phyloP scores from a whole-genome alignment of 2,329 filamentous ascomycete genomes.

The Fusarium veterinarium region DNA sequence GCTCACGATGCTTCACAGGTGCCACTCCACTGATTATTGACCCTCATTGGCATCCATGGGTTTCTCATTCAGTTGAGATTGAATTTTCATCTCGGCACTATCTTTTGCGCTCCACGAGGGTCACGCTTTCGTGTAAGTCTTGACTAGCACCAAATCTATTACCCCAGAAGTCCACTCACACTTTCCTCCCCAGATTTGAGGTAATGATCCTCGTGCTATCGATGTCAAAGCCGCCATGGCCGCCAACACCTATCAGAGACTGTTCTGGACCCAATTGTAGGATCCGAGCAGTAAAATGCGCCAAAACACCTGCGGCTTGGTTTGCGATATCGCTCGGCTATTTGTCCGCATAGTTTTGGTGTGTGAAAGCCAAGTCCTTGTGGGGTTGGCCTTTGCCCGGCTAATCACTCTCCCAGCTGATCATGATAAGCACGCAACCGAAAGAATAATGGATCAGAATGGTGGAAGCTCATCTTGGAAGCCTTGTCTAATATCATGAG shows the following conservation, averaged over 20 bases:
- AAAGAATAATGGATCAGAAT: conserved; percentile 13
- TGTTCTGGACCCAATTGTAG: conserved; percentile 15
- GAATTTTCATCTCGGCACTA: conserved; percentile 28
- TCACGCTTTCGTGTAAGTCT: conserved; percentile 3
- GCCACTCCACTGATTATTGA: conserved; percentile 16
- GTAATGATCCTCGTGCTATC: conserved; percentile 21
- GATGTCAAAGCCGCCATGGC: conserved; percentile 8
- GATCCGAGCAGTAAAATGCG: conserved; percentile 6
- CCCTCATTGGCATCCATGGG: conserved; percentile 16
- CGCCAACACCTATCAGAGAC: conserved; percentile 7
- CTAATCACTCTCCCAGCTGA: conserved; percentile 35
- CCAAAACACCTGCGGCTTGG: background rate
- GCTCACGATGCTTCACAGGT: conserved; percentile 43
- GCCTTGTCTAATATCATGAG: conserved; percentile 8
- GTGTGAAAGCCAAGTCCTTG: conserved; percentile 30
- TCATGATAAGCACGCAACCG: conserved; percentile 40
- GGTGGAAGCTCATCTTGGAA: conserved; percentile 10
- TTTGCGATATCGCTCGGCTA: conserved; percentile 30
- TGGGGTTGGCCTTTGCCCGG: conserved; percentile 35
- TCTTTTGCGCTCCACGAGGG: conserved; percentile 10
- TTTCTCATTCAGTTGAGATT: conserved; percentile 31
- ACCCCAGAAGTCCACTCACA: conserved; percentile 45
- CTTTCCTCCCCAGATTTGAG: conserved; percentile 38
- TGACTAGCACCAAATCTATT: conserved; percentile 21
- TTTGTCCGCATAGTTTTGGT: conserved; percentile 20